Evolutionary conservation across 805 yeast genomes (phyloP), one percentile per base, ranked within the genome.

Genomic region (Barnettozyma californica): DNA sequence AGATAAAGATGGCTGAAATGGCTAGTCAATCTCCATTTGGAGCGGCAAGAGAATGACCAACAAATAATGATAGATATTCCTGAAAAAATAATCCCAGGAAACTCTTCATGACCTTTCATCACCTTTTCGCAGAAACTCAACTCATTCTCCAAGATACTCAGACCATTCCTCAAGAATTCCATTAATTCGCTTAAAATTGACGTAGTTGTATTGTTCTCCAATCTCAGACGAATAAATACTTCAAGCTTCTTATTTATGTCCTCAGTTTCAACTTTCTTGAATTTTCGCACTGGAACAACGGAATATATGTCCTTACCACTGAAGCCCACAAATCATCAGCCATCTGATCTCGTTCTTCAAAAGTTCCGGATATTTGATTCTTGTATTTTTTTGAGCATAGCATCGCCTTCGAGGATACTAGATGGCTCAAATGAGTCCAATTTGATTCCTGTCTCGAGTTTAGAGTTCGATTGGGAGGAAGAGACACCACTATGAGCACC

Each of bases 21-120:
- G 41, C 2, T 11, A 58, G 26, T 62, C 59, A 44, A 77, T 63
- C 46, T 76, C 82, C 18, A 67, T 57, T 48, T 80, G 81, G 20
- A 85, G 57, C 0, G 91, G 91, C 31, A 81, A 54, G 43, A 84
- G 74, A 0, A 81, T 74, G 0, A 85, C 85, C 50, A 81, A 76
- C 19, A 83, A 65, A 56, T 80, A 80, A 46, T 80, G 81, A 45
- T 77, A 71, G 2, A 81, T 73, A 35, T 75, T 72, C n/a, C 69
- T 68, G 53, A 75, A 77, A 59, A 83, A 84, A 23, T 66, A 66
- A 16, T 72, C 73, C 90, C 90, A 47, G 61, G 65, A 2, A 61
- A 52, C 4, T 49, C 48, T 14, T 42, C 44, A 13, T 18, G 18
- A 16, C 26, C 29, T 8, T 18, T 62, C 69, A 19, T 64, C 59